Evolutionary conservation across 1,139 yeast genomes (phyloP).

Genomic region (Yarrowia galli): DNA sequence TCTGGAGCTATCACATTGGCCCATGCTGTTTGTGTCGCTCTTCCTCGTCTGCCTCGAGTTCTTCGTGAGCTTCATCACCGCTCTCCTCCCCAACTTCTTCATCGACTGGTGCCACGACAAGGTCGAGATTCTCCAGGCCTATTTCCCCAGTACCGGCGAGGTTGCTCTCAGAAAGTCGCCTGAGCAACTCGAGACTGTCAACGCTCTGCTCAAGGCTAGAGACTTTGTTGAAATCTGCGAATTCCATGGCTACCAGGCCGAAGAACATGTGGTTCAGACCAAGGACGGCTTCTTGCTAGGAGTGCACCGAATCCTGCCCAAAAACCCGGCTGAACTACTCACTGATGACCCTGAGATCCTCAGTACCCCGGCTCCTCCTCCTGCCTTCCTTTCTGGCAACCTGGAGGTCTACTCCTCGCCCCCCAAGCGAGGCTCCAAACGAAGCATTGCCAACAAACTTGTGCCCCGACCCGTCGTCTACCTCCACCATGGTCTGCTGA

Average conservation of each 20-base stretch:
- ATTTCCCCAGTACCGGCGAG: slow-evolving; percentile 36
- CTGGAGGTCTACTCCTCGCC: slow-evolving; percentile 33
- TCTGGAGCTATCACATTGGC: slow-evolving; percentile 48
- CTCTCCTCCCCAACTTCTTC: slow-evolving; percentile 48
- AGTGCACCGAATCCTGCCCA: slow-evolving; percentile 56
- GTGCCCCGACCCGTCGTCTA: slow-evolving; percentile 63
- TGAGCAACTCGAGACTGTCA: slow-evolving; percentile 43
- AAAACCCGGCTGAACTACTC: not conserved
- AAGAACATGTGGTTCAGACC: slow-evolving; percentile 75
- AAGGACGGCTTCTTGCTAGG: slow-evolving; percentile 63
- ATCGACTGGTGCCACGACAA: slow-evolving; percentile 45
- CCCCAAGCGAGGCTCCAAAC: slow-evolving; percentile 4
- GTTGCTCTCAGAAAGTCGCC: slow-evolving; percentile 43
- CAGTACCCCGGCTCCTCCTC: slow-evolving; percentile 6
- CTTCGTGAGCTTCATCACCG: slow-evolving; percentile 48
- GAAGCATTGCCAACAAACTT: not conserved
- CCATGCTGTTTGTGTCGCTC: slow-evolving; percentile 48
- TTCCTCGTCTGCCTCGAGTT: slow-evolving; percentile 49
- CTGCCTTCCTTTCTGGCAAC: not conserved
- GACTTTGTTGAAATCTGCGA: slow-evolving; percentile 72
- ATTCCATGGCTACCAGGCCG: slow-evolving; percentile 66
- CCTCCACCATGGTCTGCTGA: slow-evolving; percentile 88
- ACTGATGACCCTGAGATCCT: not conserved
- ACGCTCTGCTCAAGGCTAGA: slow-evolving; percentile 46
- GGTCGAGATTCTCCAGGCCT: slow-evolving; percentile 23